Evolutionary conservation across 495 filamentous ascomycete species (phyloP), one percentile per base, ranked within the genome.

Genomic region (Xeromyces bisporus): DNA sequence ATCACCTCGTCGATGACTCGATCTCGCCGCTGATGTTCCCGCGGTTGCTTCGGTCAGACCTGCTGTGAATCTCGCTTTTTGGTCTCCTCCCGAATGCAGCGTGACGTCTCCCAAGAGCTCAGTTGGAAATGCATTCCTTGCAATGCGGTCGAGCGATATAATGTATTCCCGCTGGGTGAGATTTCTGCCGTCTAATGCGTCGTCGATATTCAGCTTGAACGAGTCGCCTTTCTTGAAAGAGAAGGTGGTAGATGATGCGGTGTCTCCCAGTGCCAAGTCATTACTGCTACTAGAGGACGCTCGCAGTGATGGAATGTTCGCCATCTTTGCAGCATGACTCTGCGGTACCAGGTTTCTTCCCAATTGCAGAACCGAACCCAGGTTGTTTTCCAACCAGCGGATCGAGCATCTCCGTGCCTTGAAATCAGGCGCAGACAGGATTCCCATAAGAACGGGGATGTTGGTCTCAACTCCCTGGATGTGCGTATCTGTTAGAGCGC

Each of bases 51-150:
- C 38, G 7, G 69, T 43, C 14, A 62, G 53, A 29, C 71, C 39
- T 6, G 44, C 55, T 38, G 65, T 69, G 2, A 55, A 45, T 9
- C 41, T 39, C 2, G 48, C 44, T 3, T 32, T 27, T 8, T 42
- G 36, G 3, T 52, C 11, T n/a, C n/a, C n/a, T n/a, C n/a, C n/a
- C n/a, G 41, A 55, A 0, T 37, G 20, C 7, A 60, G 55, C 0
- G 59, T 53, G 7, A 66, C 69, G 39, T 71, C 73, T 32, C 64
- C 42, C 25, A 74, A 54, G 8, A 71, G 66, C 1, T 68, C 70
- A 0, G 63, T 37, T 2, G 71, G 70, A 38, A 76, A 75, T 18
- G 72, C 67, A 39, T 74, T 74, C 17, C 59, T 60, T 2, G 67
- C 45, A 10, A 76, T 51, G 11, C 62, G 62, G 3, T 59, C 63